A percentile compares a stretch with the other conserved stretches of the same genome.
Evolutionary conservation across 2,329 filamentous ascomycete species (phyloP).

Genomic region (Alternaria gansuensis): DNA sequence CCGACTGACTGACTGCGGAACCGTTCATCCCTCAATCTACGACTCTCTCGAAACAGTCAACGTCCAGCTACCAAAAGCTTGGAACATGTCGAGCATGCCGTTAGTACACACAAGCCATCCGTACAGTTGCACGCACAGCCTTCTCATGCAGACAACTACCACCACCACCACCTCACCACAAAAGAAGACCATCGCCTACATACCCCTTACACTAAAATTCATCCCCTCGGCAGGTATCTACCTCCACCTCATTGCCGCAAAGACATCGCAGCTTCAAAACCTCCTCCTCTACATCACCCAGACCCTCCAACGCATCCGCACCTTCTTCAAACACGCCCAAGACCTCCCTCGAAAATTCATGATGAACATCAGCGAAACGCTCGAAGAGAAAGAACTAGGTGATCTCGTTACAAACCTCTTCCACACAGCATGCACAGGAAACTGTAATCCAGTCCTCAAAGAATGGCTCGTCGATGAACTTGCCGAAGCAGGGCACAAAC

Average conservation of each 20-base stretch:
- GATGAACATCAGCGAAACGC: slow-evolving; percentile 76
- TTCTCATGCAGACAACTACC: slow-evolving; percentile 66
- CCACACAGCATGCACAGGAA: slow-evolving; percentile 83
- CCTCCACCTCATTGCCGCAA: slow-evolving; percentile 83
- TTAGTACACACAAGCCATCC: slow-evolving; percentile 75
- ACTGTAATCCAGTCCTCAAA: slow-evolving; percentile 76
- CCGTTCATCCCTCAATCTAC: slow-evolving; percentile 81
- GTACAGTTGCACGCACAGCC: slow-evolving; percentile 75
- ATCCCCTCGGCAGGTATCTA: slow-evolving; percentile 80
- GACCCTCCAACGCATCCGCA: slow-evolving; percentile 77
- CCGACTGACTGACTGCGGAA: slow-evolving; percentile 74
- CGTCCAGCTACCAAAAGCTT: slow-evolving; percentile 62
- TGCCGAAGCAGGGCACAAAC: slow-evolving; percentile 77
- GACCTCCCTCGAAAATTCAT: slow-evolving; percentile 83
- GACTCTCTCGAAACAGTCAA: slow-evolving; percentile 82
- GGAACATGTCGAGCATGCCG: slow-evolving; percentile 58
- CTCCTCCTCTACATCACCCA: slow-evolving; percentile 85
- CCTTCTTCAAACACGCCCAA: slow-evolving; percentile 83
- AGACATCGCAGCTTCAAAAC: slow-evolving; percentile 87
- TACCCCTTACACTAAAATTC: slow-evolving; percentile 85
- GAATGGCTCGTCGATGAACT: slow-evolving; percentile 91
- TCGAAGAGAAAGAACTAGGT: slow-evolving; percentile 71
- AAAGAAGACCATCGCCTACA: slow-evolving; percentile 51
- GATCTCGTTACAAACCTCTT: slow-evolving; percentile 79
- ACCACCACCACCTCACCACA: slow-evolving; percentile 29